Percentiles rank a stretch among this genome's conserved stretches.
Evolutionary conservation across 345 rosid genomes (phyloP).

Genomic region (Streptanthus diversifolius): DNA sequence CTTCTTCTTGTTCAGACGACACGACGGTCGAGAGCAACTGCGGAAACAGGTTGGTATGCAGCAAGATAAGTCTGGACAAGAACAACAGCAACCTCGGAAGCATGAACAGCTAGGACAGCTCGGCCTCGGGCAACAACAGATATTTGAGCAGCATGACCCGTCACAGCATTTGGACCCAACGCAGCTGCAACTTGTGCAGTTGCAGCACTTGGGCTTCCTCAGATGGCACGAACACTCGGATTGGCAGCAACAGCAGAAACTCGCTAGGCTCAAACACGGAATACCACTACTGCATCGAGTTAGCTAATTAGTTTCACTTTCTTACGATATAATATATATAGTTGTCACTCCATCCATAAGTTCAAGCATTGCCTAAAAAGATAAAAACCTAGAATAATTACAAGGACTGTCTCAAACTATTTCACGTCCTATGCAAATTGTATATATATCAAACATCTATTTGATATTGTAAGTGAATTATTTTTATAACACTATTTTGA

Average conservation of each 20-base stretch:
- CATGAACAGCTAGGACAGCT: slow-evolving; percentile 35
- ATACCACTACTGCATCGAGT: slow-evolving; percentile 44
- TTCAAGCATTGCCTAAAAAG: not conserved
- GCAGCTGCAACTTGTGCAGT: slow-evolving; percentile 25
- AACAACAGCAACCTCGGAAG: slow-evolving; percentile 44
- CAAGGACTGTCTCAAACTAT: not conserved
- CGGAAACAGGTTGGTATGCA: slow-evolving; percentile 45
- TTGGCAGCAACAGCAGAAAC: slow-evolving; percentile 73
- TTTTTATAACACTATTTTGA: no score
- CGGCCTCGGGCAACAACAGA: slow-evolving; percentile 40
- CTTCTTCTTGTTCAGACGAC: slow-evolving; percentile 47
- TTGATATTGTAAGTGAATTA: not conserved
- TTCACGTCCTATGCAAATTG: not conserved
- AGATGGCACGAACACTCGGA: slow-evolving; percentile 49
- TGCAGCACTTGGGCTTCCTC: slow-evolving; percentile 48
- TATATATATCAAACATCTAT: not conserved
- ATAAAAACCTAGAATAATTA: not conserved
- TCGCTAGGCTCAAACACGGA: slow-evolving; percentile 56
- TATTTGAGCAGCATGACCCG: slow-evolving; percentile 31
- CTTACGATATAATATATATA: not conserved
- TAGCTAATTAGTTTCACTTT: slow-evolving; percentile 9
- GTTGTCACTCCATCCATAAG: not conserved
- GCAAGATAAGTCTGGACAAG: slow-evolving; percentile 50
- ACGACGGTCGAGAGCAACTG: slow-evolving; percentile 41
- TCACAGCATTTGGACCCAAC: slow-evolving; percentile 31